Percentiles rank a stretch among this genome's conserved stretches.
phyloP scores from a whole-genome alignment of 1,284 basidiomycete species.

The Ceratobasidium sp. region DNA sequence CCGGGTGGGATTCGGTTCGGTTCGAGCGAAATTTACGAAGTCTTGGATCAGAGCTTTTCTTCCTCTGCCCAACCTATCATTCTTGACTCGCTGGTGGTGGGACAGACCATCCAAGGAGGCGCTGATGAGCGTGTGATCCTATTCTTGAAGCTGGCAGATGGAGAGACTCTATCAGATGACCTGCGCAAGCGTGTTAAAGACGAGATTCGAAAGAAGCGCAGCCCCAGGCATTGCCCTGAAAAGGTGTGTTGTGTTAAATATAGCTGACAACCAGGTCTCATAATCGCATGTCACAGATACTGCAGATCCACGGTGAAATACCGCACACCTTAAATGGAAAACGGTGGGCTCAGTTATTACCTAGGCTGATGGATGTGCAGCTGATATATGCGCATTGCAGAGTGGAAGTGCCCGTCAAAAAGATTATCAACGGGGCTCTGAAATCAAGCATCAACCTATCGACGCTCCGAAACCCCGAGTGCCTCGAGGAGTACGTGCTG shows the following conservation, averaged over 20 bases:
- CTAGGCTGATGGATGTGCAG: background rate
- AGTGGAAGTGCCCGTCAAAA: slow-evolving; percentile 85
- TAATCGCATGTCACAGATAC: slow-evolving; percentile 10
- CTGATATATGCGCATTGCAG: slow-evolving; percentile 20
- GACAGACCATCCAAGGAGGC: slow-evolving; percentile 74
- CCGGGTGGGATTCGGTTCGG: slow-evolving; percentile 89
- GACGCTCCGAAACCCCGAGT: slow-evolving; percentile 81
- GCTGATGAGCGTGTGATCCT: slow-evolving; percentile 85
- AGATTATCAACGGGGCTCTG: slow-evolving; percentile 86
- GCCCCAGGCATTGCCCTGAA: slow-evolving; percentile 78
- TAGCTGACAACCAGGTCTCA: too few species aligned
- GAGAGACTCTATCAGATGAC: slow-evolving; percentile 62
- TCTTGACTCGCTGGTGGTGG: slow-evolving; percentile 79
- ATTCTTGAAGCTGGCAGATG: slow-evolving; percentile 77
- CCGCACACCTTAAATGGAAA: slow-evolving; percentile 90
- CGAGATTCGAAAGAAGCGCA: slow-evolving; percentile 72
- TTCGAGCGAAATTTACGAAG: slow-evolving; percentile 85
- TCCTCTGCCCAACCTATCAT: slow-evolving; percentile 61
- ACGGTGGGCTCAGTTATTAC: slow-evolving; percentile 54
- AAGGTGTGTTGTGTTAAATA: too few species aligned
- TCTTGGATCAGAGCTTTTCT: slow-evolving; percentile 72
- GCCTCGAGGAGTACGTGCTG: slow-evolving; percentile 70
- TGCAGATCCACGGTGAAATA: slow-evolving; percentile 60
- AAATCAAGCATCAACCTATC: slow-evolving; percentile 76
- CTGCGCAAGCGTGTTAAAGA: slow-evolving; percentile 69